Conservation (phyloP, 2,329 filamentous ascomycete species). For the Fusarium incarnatum region DNA sequence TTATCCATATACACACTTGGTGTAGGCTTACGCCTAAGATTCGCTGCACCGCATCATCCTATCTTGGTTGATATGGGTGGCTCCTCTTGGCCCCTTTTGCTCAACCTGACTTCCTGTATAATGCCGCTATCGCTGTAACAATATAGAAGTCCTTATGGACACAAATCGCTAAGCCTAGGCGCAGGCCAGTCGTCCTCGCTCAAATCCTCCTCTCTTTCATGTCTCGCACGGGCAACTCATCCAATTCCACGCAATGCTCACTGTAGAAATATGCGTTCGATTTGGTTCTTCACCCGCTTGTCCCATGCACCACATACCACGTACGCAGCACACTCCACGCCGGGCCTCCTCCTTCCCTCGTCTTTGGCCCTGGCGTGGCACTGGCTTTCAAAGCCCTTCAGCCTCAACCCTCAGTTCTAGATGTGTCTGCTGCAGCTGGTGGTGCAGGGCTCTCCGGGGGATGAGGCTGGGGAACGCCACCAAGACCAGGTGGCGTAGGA, state of each 20-base stretch:
- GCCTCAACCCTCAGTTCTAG: constrained; percentile 42
- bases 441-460: constrained; percentile 52
- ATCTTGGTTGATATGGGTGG: constrained; percentile 5
- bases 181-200: constrained; percentile 25
- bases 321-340: constrained; percentile 19
- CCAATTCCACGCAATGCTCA: constrained; percentile 35
- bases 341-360: constrained; percentile 1
- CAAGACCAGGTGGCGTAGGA: constrained; percentile 52
- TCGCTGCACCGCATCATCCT: constrained; percentile 15
- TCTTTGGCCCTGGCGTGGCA: constrained; percentile 5
- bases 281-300: constrained; percentile 32
- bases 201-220: constrained; percentile 19
- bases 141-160: constrained; percentile 7
- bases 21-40: constrained; percentile 31
- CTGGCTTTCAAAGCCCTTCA: neutral
- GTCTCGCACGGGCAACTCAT: constrained; percentile 22
- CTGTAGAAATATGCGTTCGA: constrained; percentile 33
- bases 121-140: constrained; percentile 26
- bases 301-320: constrained; percentile 11
- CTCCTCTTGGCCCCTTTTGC: constrained; percentile 10
- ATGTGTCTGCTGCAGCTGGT: constrained; percentile 49
- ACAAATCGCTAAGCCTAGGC: constrained; percentile 29
- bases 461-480: constrained; percentile 51
- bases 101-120: constrained; percentile 11
- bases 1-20: constrained; percentile 40